Evolutionary conservation across 768 basidiomycete species (phyloP), one percentile per base, ranked within the genome.

Genomic region (Hypholoma sublateritium): DNA sequence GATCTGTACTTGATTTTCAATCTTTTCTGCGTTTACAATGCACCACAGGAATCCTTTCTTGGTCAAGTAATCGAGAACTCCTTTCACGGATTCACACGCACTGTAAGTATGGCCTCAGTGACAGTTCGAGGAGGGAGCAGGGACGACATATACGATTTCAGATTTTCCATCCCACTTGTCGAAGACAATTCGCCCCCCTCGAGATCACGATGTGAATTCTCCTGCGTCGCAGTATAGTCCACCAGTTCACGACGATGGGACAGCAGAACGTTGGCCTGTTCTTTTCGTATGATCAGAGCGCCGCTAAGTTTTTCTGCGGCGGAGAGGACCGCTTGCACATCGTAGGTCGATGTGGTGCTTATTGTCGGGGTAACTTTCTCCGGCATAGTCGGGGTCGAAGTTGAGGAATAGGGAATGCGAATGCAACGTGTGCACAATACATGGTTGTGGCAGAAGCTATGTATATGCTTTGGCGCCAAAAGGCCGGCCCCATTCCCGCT

Each of bases 21-120:
- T 17, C 17, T 50, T 50, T 17, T 37, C 35, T 50, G 50, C 35
- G 17, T 50, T 50, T 6, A 50, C 50, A n/a, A 39, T 19, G 17
- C 35, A 50, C 50, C 50, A 50, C 34, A 50, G 22, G 17, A 50
- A 50, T 14, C 50, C 50, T 50, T 50, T 50, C 34, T 50, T 34
- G 4, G 36, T 39, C 22, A 50, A 50, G 16, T 6, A n/a, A 39
- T 50, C 50, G 19, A 50, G 9, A 22, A 50, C 35, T 34, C 36
- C 36, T 50, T 39, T 50, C 36, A 37, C n/a, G 34, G 50, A 6
- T 16, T 50, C 50, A 22, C 35, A 50, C 7, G 50, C 36, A 39
- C 50, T 50, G 9, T 32, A 32, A 32, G 16, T 37, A 39, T 9
- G 22, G 35, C 19, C 36, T 50, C 35, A 37, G 36, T 39, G 16